Evolutionary conservation across 2,329 filamentous ascomycete species (phyloP).

Genomic region (Neofusicoccum sp.): DNA sequence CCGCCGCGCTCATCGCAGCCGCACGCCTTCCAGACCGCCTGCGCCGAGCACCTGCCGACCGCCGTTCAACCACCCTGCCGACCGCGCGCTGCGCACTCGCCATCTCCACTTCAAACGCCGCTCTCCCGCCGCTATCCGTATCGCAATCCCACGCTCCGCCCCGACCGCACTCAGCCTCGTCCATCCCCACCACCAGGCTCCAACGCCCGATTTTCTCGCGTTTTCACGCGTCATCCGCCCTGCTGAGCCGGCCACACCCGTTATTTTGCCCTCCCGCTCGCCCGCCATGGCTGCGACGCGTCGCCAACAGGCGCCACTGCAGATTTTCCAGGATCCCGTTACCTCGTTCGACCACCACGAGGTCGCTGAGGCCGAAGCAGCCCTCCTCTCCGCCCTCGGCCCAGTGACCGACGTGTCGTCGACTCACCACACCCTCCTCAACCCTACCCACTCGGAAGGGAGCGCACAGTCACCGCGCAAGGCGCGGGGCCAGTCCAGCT

Average conservation of each 20-base stretch:
- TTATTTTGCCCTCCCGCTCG: constrained; percentile 27
- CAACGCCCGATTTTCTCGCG: constrained; percentile 33
- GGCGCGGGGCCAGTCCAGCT: constrained; percentile 54
- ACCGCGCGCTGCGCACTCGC: background rate
- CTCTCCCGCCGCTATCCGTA: constrained; percentile 10
- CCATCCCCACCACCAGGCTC: constrained; percentile 19
- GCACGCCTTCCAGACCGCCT: constrained; percentile 12
- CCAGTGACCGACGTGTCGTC: constrained; percentile 47
- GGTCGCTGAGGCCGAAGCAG: constrained; percentile 50
- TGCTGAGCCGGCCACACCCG: constrained; percentile 30
- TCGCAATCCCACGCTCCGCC: constrained; percentile 7
- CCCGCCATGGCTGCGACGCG: constrained; percentile 55
- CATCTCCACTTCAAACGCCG: constrained; percentile 12
- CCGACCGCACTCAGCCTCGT: constrained; percentile 2
- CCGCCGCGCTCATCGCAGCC: constrained; percentile 8
- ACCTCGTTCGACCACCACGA: constrained; percentile 43
- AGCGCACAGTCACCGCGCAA: constrained; percentile 70
- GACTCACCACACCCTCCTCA: constrained; percentile 65
- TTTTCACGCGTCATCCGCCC: constrained; percentile 41
- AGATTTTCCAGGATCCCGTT: constrained; percentile 59
- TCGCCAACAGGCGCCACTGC: constrained; percentile 53
- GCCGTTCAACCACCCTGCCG: constrained; percentile 1
- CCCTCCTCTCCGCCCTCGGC: constrained; percentile 47
- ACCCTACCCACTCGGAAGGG: constrained; percentile 55
- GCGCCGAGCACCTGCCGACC: background rate